A percentile compares a stretch with the other conserved stretches of the same genome.
phyloP scores from a whole-genome alignment of 805 yeast species.

The Kuraishia hungarica region DNA sequence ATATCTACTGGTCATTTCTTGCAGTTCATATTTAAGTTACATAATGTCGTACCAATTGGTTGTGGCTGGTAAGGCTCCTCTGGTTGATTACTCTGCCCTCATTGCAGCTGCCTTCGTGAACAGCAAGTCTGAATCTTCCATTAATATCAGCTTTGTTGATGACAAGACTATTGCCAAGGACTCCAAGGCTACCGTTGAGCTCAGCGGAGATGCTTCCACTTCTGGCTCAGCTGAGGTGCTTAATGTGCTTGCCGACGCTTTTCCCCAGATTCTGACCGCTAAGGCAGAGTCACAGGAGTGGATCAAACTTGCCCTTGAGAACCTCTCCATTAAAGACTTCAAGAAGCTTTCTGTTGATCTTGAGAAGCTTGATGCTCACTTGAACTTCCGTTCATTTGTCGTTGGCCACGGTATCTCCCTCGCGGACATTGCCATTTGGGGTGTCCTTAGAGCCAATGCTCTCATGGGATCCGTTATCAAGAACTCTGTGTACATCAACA shows the following conservation, averaged over 20 bases:
- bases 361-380: slow-evolving; percentile 72
- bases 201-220: slow-evolving; percentile 32
- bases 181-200: slow-evolving; percentile 30
- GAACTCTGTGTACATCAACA: slow-evolving; percentile 73
- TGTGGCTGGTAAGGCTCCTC: slow-evolving; percentile 81
- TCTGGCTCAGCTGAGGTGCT: slow-evolving; percentile 38
- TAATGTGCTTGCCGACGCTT: slow-evolving; percentile 38
- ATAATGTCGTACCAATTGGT: slow-evolving; percentile 39
- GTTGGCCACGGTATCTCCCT: slow-evolving; percentile 58
- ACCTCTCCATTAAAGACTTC: slow-evolving; percentile 77
- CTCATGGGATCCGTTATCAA: slow-evolving; percentile 87
- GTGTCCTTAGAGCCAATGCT: slow-evolving; percentile 86
- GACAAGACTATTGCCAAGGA: slow-evolving; percentile 51
- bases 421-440: slow-evolving; percentile 90
- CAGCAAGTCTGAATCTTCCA: slow-evolving; percentile 35
- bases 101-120: slow-evolving; percentile 75
- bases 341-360: slow-evolving; percentile 71
- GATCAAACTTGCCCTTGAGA: slow-evolving; percentile 58
- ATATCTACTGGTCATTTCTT: neutral
- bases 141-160: slow-evolving; percentile 61
- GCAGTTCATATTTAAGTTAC: neutral
- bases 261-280: slow-evolving; percentile 35
- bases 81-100: slow-evolving; percentile 69
- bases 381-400: slow-evolving; percentile 78
- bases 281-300: slow-evolving; percentile 43